Base-by-base conservation (phyloP, 495 filamentous ascomycete species). In the Podospora comata region DNA sequence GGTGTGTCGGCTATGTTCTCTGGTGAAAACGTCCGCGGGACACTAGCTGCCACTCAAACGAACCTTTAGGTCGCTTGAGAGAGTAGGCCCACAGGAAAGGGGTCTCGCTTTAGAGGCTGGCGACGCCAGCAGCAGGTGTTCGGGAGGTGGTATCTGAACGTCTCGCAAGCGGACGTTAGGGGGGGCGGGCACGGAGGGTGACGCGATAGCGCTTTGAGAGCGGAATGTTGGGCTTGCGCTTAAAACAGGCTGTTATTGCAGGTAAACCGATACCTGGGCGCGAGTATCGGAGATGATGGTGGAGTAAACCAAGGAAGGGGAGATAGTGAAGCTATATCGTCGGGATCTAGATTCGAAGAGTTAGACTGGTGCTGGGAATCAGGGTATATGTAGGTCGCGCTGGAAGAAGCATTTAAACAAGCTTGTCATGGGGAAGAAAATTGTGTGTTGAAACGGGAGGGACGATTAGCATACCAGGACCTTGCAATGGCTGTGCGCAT, bases 51-150 rank as follows among this genome's bases (percentile, higher is more conserved):
- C 88, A 86, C 91, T 87, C 90, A 94, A 91, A 93, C 91, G 90
- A 92, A 94, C 90, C 85, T 88, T 89, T 87, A 85, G 85, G 87
- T 83, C 91, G 91, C 84, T 88, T 90, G 91, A 92, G 90, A 94
- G 89, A 93, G 92, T 92, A 93, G 92, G 92, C 92, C 92, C 92
- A 94, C 90, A 88, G 86, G 84, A 84, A 77, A 78, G 80, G 83
- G 81, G 77, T 77, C 73, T 72, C 71, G 73, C 68, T 73, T 60
- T 75, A 70, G 74, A 78, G 80, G 84, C 81, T 84, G 82, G 81
- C 81, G 74, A 76, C 81, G 85, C 85, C 86, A 89, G 88, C 86
- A 77, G 73, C 80, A 83, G 76, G 80, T 64, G 44, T 62, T 20
- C 30, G 65, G 71, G 68, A 44, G 32, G 60, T 72, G 78, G 72